Conservation (phyloP, 2,329 filamentous ascomycete species). For the Diaporthe ilicicola region DNA sequence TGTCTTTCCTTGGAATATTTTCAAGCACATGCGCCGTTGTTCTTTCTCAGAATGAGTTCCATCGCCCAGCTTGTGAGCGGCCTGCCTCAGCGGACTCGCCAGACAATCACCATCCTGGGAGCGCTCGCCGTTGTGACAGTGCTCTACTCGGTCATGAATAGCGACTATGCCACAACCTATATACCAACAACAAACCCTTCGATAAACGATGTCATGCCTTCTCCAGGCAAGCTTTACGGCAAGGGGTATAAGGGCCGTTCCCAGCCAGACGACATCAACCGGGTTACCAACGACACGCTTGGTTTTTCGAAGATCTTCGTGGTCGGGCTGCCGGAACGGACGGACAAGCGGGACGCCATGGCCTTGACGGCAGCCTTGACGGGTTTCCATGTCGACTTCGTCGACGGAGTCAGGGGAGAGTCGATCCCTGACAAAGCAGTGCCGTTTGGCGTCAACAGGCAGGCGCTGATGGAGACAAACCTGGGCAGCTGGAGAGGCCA, state of each 20-base stretch:
- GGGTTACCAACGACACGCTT: slow-evolving; percentile 39
- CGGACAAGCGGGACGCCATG: slow-evolving; percentile 61
- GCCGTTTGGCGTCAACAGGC: slow-evolving; percentile 45
- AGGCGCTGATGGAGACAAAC: slow-evolving; percentile 42
- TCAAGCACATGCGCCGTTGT: not conserved
- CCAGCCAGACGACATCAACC: slow-evolving; percentile 34
- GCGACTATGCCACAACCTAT: not conserved
- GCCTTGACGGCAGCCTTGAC: slow-evolving; percentile 55
- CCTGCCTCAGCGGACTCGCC: slow-evolving; percentile 10
- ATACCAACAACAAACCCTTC: not conserved
- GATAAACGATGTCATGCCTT: not conserved
- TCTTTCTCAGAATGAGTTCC: not conserved
- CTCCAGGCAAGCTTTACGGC: slow-evolving; percentile 21
- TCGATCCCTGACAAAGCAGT: slow-evolving; percentile 47
- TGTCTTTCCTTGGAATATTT: not conserved
- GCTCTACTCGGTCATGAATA: slow-evolving; percentile 2
- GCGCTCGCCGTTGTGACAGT: not conserved
- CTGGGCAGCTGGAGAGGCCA: slow-evolving; percentile 52
- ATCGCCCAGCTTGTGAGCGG: not conserved
- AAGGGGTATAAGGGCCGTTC: slow-evolving; percentile 33
- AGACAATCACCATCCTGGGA: not conserved
- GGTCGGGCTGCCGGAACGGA: slow-evolving; percentile 58
- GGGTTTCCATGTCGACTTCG: slow-evolving; percentile 53
- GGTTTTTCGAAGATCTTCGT: slow-evolving; percentile 49
- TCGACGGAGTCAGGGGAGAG: slow-evolving; percentile 53